Conservation (phyloP, 192 early-diverging fungal genomes). For the Coemansia sp. region DNA sequence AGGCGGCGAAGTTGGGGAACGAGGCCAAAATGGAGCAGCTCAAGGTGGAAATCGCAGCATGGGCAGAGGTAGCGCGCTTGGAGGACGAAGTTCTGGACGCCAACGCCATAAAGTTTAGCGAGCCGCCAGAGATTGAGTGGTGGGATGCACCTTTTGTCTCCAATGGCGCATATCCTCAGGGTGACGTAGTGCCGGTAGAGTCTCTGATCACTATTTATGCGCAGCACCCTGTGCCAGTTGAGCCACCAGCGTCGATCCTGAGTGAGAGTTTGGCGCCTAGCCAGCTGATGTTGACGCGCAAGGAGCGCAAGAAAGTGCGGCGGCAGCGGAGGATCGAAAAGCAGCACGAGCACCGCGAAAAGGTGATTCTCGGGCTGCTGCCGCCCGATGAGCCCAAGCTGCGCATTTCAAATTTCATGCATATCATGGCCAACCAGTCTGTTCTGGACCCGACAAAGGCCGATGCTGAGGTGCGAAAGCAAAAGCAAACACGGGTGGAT, state of each 20-base stretch:
- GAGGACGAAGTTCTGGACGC: constrained; percentile 36
- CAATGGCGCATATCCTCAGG: constrained; percentile 69
- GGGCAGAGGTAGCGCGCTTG: constrained; percentile 25
- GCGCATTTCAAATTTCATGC: constrained; percentile 92
- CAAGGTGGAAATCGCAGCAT: constrained; percentile 37
- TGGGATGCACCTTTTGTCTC: constrained; percentile 89
- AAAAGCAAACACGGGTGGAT: constrained; percentile 76
- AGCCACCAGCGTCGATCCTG: constrained; percentile 33
- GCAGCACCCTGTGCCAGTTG: constrained; percentile 33
- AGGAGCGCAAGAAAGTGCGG: constrained; percentile 91
- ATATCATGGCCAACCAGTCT: constrained; percentile 91
- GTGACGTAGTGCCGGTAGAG: constrained; percentile 55
- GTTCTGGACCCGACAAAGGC: constrained; percentile 92
- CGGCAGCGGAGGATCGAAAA: constrained; percentile 81
- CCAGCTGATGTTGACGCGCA: constrained; percentile 39
- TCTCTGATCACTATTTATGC: constrained; percentile 52
- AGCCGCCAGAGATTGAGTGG: constrained; percentile 89
- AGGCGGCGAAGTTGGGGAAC: constrained; percentile 79
- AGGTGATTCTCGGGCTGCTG: constrained; percentile 88
- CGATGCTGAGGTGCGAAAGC: constrained; percentile 85
- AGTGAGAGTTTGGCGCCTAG: constrained; percentile 20
- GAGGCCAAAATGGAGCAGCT: constrained; percentile 59
- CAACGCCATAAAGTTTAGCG: constrained; percentile 56
- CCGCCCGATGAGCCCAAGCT: constrained; percentile 93
- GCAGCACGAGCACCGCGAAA: constrained; percentile 93